Base-by-base conservation (phyloP, 1,139 yeast genomes). In the Kodamaea derodonti region DNA sequence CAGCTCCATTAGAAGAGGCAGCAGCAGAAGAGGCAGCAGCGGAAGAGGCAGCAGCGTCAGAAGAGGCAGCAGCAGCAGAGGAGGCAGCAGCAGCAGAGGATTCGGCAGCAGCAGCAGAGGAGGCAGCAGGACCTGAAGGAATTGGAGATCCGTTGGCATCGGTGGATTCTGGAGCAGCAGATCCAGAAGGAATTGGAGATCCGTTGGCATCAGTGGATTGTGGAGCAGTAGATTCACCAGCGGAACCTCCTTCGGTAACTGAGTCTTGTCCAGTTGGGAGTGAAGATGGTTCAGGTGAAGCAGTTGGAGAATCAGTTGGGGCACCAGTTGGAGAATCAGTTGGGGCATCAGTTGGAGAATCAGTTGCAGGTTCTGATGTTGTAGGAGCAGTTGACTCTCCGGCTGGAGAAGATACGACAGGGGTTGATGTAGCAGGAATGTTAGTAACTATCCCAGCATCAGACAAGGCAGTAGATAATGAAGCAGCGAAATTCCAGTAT, bases 401-500 rank as follows among this genome's bases (percentile, higher is more conserved):
- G 23, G 44, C 27, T 16, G 30, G 9, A 7, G 22, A 18, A 18
- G 22, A 16, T 24, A 34, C 35, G 14, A 42, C 39, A 14, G 51
- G 39, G 16, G 35, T 27, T 8, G 47, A 25, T 17, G 44, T 37
- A 10, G 33, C 43, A 6, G 41, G 40, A 4, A 45, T 37, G 17
- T 45, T 40, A 3, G 49, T 43, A 16, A 47, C 22, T 7, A 18
- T 18, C 9, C 9, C 49, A 23, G 66, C 65, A 18, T 36, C 35
- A 8, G 47, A 45, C 32, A 69, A 48, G 12, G 48, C 60, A 20
- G 60, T 42, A 3, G 65, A 50, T 6, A n/a, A 10, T 6, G 63
- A 46, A 14, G 59, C 60, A 16, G 71, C 69, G 50, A 69, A 56
- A 55, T 57, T 55, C 72, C 72, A 68, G 36, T 62, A 50, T 43